Conservation (phyloP, 306 rosid species). For the Pyrus bretschneideri region DNA sequence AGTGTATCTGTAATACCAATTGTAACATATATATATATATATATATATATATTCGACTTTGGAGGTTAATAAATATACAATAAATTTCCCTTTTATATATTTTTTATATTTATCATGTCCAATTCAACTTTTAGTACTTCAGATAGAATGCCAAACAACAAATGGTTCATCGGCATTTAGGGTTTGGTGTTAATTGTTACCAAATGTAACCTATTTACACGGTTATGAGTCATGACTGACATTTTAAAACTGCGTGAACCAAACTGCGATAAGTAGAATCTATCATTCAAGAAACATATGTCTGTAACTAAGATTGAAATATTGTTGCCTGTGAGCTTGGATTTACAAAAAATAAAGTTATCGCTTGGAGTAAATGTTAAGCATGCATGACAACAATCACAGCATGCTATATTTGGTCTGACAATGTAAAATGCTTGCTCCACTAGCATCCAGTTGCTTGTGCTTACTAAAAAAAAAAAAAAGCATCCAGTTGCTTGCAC, state of each 20-base stretch:
- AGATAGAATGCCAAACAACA: background rate
- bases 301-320: background rate
- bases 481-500: slow-evolving; percentile 9
- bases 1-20: too few species aligned
- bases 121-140: background rate
- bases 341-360: too few species aligned
- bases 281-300: background rate
- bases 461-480: too few species aligned
- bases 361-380: background rate
- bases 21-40: too few species aligned
- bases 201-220: too few species aligned
- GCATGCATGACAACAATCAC: background rate
- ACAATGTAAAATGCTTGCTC: slow-evolving; percentile 50
- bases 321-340: background rate
- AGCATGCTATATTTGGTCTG: slow-evolving; percentile 44
- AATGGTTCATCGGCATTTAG: background rate
- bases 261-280: background rate
- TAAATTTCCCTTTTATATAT: too few species aligned
- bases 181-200: too few species aligned
- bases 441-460: slow-evolving; percentile 28
- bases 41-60: too few species aligned
- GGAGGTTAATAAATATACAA: too few species aligned
- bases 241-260: background rate
- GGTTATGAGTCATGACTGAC: background rate
- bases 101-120: too few species aligned